phyloP scores from a whole-genome alignment of 1,139 yeast genomes.

The Taiozyma sp. region DNA sequence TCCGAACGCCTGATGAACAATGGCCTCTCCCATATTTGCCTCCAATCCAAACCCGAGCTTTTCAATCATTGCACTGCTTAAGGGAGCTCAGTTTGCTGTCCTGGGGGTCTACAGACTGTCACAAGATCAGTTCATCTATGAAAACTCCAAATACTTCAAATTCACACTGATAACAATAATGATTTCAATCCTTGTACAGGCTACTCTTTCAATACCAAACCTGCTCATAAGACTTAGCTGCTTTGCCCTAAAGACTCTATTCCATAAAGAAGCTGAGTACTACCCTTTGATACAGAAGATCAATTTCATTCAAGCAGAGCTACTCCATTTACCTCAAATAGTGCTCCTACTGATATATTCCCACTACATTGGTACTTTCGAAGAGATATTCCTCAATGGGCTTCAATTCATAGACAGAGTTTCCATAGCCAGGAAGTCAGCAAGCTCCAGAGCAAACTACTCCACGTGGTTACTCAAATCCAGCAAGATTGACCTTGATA shows the following conservation, averaged over 20 bases:
- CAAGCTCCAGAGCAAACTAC: not conserved
- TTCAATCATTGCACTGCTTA: conserved; percentile 9
- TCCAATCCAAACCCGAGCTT: conserved; percentile 15
- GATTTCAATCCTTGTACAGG: conserved; percentile 8
- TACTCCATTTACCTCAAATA: conserved; percentile 9
- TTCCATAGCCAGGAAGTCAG: not conserved
- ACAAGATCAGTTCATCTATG: conserved; percentile 13
- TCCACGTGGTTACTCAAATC: conserved; percentile 2
- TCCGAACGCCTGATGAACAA: not conserved
- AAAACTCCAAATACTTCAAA: conserved; percentile 10
- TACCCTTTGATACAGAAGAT: not conserved
- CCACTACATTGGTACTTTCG: conserved; percentile 8
- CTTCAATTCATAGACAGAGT: conserved; percentile 11
- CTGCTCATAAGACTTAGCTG: not conserved
- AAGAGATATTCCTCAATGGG: conserved; percentile 12
- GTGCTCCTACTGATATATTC: conserved; percentile 7
- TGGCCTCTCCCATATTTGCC: conserved; percentile 17
- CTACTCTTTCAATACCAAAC: not conserved
- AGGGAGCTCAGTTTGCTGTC: conserved; percentile 16
- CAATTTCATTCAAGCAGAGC: conserved; percentile 1
- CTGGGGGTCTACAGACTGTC: conserved; percentile 13
- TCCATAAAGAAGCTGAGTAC: not conserved
- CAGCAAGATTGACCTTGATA: not conserved
- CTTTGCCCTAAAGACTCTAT: not conserved
- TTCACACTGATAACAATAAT: conserved; percentile 7